Conservation (phyloP, 106 monocot species). For the Dendrobium huoshanense region DNA sequence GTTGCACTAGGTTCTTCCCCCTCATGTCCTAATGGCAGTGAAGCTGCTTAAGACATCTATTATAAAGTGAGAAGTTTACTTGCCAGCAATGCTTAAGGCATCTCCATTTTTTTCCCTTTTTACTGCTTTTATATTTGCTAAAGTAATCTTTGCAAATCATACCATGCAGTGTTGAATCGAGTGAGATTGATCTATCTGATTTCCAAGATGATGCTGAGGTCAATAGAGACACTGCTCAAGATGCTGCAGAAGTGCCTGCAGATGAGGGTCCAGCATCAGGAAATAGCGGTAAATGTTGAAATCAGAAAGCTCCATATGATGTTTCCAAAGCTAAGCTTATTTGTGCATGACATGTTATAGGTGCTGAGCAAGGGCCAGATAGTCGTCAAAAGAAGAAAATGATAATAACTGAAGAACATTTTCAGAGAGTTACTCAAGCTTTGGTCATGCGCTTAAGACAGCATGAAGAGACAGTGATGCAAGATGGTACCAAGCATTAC, state of each 20-base stretch:
- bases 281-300: constrained; percentile 40
- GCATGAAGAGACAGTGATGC: constrained; percentile 68
- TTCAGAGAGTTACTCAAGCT: constrained; percentile 86
- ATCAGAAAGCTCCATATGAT: background rate
- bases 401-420: constrained; percentile 79
- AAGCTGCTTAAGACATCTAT: constrained; percentile 91
- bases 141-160: constrained; percentile 1
- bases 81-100: background rate
- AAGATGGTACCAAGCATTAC: constrained; percentile 58
- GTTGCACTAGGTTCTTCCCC: constrained; percentile 40
- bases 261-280: constrained; percentile 28
- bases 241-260: constrained; percentile 23
- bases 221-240: constrained; percentile 20
- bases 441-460: constrained; percentile 75
- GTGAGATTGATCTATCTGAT: constrained; percentile 94
- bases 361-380: constrained; percentile 29
- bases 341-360: constrained; percentile 16
- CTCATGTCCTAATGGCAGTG: constrained; percentile 83
- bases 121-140: background rate
- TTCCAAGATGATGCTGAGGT: constrained; percentile 79
- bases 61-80: constrained; percentile 57
- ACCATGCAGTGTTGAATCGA: constrained; percentile 90
- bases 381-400: constrained; percentile 55
- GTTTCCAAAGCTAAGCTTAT: background rate
- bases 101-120: background rate